These are phyloP conservation scores for Royoungia palumana DNA, from an alignment of 768 basidiomycete species.

Conservation along the genomic window DNA sequence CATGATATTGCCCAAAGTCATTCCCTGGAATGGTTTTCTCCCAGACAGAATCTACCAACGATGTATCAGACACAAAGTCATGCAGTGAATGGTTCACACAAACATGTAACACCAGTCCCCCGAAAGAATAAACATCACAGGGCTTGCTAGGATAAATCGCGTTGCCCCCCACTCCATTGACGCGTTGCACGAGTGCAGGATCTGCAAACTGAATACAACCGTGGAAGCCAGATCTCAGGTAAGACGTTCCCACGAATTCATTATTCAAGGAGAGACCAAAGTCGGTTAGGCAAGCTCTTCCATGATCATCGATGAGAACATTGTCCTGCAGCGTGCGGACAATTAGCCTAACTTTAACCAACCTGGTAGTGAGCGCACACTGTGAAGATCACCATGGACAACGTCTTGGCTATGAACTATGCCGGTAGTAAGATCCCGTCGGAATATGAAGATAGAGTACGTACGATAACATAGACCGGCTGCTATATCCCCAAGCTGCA, in stretches of 20 bases:
- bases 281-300: constrained; percentile 45
- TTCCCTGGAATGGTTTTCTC: constrained; percentile 17
- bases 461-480: constrained; percentile 23
- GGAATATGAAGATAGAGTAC: not conserved
- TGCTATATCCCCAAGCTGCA: constrained; percentile 21
- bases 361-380: constrained; percentile 18
- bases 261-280: constrained; percentile 39
- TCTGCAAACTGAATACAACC: constrained; percentile 50
- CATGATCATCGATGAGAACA: constrained; percentile 39
- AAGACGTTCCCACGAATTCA: constrained; percentile 28
- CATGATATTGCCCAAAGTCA: not conserved
- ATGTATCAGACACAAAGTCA: constrained; percentile 4
- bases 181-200: constrained; percentile 24
- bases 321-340: constrained; percentile 28
- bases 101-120: constrained; percentile 36
- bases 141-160: constrained; percentile 14
- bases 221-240: constrained; percentile 30
- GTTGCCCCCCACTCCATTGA: not conserved
- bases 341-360: not conserved
- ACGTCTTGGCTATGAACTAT: constrained; percentile 24
- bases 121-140: constrained; percentile 31
- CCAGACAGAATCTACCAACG: constrained; percentile 18
- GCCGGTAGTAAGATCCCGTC: not conserved
- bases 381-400: constrained; percentile 38
- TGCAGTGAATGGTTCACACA: not conserved